Evolutionary conservation across 768 basidiomycete species (phyloP), one percentile per base, ranked within the genome.

Genomic region (Russula sp.): DNA sequence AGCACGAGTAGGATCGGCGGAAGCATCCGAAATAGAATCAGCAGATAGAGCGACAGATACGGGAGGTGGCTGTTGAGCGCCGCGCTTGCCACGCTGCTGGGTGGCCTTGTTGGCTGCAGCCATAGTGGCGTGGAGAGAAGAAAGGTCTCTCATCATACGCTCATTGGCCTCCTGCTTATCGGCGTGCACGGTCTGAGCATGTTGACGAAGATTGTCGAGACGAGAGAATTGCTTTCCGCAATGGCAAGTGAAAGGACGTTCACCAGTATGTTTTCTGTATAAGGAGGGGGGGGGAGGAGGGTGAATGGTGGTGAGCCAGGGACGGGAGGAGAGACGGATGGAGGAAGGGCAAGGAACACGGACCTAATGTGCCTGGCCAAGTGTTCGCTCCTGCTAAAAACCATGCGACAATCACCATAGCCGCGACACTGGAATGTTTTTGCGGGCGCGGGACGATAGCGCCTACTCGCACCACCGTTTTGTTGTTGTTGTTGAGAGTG

Each of bases 351-450:
- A 58, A 66, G 67, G 61, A 71, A 69, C 64, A 74, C 84, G 73
- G 71, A 94, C 94, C 96, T 81, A 73, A 97, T 90, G 79, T 98
- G 96, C 70, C 96, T 82, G 64, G 95, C 94, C 6, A 98, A 80
- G 77, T 98, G 96, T 76, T 98, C 96, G 73, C 89, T 91, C 75
- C 96, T 80, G 63, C 88, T 90, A 74, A 98, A 98, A 65, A 95
- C 92, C 94, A 97, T 98, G 63, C 89, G 82, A 78, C 96, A 98
- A 55, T 94, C 92, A 68, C 93, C 94, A 73, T 89, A 98, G 13
- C 95, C 95, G 55, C 87, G 84, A 77, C 96, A 98, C 71, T 94
- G 90, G 75, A 97, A 98, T 35, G 93, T 94, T 79, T 96, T 97
- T 60, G 91, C 88, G 6, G 91, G 90, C 0, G 89, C 86, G 4